Conservation (phyloP, 257 asterid species). For the Perilla frutescens region DNA sequence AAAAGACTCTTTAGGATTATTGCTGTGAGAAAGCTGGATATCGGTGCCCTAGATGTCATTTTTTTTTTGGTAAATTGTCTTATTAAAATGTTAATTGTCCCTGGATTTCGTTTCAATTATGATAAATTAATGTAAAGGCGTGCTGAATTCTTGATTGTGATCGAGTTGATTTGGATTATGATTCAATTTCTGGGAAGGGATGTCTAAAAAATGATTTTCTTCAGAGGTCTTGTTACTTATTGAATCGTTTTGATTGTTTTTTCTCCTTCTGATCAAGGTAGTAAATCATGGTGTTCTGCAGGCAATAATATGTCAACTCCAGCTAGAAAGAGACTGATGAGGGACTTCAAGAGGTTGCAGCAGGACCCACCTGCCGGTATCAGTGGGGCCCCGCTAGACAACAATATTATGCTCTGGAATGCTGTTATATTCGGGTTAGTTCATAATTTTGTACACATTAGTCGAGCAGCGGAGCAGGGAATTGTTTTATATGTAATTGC, state of each 20-base stretch:
- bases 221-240: neutral
- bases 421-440: constrained; percentile 83
- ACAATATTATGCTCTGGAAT: constrained; percentile 83
- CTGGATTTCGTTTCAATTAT: neutral
- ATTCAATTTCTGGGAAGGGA: constrained; percentile 1
- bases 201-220: neutral
- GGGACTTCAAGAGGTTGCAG: constrained; percentile 84
- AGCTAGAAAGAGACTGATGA: constrained; percentile 82
- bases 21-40: constrained; percentile 14
- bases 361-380: constrained; percentile 87
- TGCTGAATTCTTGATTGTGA: constrained; percentile 29
- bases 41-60: constrained; percentile 12
- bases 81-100: neutral
- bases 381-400: constrained; percentile 81
- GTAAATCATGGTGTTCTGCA: constrained; percentile 20
- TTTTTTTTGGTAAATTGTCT: neutral
- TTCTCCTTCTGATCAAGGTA: constrained; percentile 1
- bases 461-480: neutral
- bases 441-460: neutral
- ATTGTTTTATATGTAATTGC: neutral
- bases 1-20: neutral
- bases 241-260: constrained; percentile 1
- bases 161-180: constrained; percentile 12
- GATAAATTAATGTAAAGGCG: neutral
- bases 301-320: constrained; percentile 72